phyloP scores from a whole-genome alignment of 2,329 filamentous ascomycete species.

The Clonostachys byssicola region DNA sequence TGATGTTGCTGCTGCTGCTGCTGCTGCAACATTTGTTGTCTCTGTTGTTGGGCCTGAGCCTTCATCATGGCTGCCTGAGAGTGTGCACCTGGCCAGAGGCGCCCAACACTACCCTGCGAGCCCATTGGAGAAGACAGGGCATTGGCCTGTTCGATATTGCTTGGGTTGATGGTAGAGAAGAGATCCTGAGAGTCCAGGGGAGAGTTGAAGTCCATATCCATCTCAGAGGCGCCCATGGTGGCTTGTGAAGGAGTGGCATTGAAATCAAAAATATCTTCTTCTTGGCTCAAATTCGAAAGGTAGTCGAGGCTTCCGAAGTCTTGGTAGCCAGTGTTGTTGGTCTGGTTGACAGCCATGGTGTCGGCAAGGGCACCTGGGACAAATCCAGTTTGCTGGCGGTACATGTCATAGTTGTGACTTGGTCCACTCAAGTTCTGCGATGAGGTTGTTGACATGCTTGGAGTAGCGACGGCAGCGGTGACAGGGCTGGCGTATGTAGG shows the following conservation, averaged over 20 bases:
- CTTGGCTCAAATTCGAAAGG: constrained; percentile 51
- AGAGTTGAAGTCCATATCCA: constrained; percentile 58
- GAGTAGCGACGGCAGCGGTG: constrained; percentile 47
- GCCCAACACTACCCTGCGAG: constrained; percentile 55
- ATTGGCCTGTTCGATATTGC: constrained; percentile 60
- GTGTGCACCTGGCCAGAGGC: constrained; percentile 91
- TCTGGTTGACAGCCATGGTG: constrained; percentile 73
- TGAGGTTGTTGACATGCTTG: constrained; percentile 44
- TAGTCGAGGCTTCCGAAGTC: constrained; percentile 45
- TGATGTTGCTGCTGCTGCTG: constrained; percentile 45
- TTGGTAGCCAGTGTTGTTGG: constrained; percentile 50
- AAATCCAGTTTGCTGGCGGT: constrained; percentile 92
- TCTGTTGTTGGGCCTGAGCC: constrained; percentile 65
- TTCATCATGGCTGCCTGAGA: constrained; percentile 80
- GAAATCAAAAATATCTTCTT: constrained; percentile 69
- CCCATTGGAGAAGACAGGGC: constrained; percentile 42
- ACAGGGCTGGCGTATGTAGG: constrained; percentile 46
- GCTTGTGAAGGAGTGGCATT: constrained; percentile 60
- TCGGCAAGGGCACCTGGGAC: constrained; percentile 79
- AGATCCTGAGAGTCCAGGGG: constrained; percentile 57
- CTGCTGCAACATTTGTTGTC: constrained; percentile 56
- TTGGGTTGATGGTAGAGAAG: constrained; percentile 67
- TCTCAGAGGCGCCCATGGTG: constrained; percentile 54
- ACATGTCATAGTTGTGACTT: constrained; percentile 91
- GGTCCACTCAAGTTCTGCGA: constrained; percentile 70